phyloP scores from a whole-genome alignment of 108 stramenopile genomes.

The Skeletonema costatum region DNA sequence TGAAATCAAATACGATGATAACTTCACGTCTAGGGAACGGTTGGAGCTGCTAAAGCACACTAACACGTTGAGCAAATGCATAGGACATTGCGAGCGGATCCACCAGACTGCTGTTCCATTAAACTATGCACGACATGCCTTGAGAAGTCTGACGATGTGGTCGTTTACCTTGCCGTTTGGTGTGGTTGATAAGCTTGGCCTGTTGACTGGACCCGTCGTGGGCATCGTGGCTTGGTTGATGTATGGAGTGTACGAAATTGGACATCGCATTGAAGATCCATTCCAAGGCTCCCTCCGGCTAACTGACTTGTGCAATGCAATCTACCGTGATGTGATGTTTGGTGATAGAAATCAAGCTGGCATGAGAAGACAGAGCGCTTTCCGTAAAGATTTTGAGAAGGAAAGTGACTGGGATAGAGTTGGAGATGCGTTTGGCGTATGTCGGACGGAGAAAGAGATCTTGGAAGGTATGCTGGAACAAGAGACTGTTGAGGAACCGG shows the following conservation, averaged over 20 bases:
- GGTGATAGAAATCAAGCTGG: slow-evolving; percentile 45
- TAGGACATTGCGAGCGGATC: slow-evolving; percentile 87
- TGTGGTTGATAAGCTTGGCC: slow-evolving; percentile 70
- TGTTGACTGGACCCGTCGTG: slow-evolving; percentile 81
- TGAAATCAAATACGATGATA: slow-evolving; percentile 41
- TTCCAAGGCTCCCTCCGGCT: slow-evolving; percentile 77
- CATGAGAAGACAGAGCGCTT: slow-evolving; percentile 48
- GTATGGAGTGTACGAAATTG: slow-evolving; percentile 93
- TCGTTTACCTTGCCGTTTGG: slow-evolving; percentile 84
- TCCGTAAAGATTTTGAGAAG: slow-evolving; percentile 34
- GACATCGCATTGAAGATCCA: slow-evolving; percentile 89
- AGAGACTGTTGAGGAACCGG: not conserved
- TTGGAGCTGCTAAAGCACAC: slow-evolving; percentile 57
- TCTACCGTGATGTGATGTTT: slow-evolving; percentile 65
- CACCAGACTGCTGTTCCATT: slow-evolving; percentile 92
- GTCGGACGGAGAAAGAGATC: slow-evolving; percentile 18
- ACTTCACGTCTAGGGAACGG: slow-evolving; percentile 70
- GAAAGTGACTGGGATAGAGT: slow-evolving; percentile 37
- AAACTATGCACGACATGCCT: slow-evolving; percentile 87
- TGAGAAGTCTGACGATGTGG: slow-evolving; percentile 84
- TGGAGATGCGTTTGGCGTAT: slow-evolving; percentile 42
- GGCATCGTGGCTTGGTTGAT: slow-evolving; percentile 84
- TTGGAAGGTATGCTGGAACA: not conserved
- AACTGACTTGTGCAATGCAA: slow-evolving; percentile 64
- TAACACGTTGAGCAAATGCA: slow-evolving; percentile 63